phyloP scores from a whole-genome alignment of 129 eudicot genomes.

The Flaveria trinervia region DNA sequence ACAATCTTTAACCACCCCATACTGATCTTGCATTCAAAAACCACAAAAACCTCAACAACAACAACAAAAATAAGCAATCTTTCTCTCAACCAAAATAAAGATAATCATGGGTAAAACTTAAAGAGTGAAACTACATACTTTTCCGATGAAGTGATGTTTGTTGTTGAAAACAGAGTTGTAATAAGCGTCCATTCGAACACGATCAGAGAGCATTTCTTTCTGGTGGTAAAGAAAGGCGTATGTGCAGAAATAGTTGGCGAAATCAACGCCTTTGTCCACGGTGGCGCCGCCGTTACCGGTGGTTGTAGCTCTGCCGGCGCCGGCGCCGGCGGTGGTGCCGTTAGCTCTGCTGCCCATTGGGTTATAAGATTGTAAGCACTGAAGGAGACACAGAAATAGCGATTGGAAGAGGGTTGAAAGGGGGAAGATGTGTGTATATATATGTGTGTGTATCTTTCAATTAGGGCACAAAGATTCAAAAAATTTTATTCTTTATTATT shows the following conservation, averaged over 20 bases:
- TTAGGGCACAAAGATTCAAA: constrained; percentile 16
- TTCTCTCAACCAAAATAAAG: too few relatives aligned
- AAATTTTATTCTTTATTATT: too few relatives aligned
- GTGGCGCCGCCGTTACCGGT: constrained; percentile 34
- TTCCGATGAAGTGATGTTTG: constrained; percentile 63
- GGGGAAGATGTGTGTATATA: constrained; percentile 8
- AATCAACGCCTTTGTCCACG: constrained; percentile 91
- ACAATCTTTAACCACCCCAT: not conserved
- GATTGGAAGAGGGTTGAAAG: constrained; percentile 25
- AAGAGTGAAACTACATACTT: constrained; percentile 38
- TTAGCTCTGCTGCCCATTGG: constrained; percentile 47
- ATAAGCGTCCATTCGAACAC: constrained; percentile 96
- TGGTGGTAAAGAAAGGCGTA: constrained; percentile 98
- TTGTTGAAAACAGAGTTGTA: constrained; percentile 72
- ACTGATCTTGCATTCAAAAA: not conserved
- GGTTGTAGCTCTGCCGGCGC: not conserved
- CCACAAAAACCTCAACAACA: not conserved
- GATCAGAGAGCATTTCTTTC: constrained; percentile 97
- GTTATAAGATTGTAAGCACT: not conserved
- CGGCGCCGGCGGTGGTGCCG: constrained; percentile 35
- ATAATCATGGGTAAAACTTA: too few relatives aligned
- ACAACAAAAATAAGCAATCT: not conserved
- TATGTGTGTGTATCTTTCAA: not conserved
- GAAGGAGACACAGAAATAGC: constrained; percentile 30
- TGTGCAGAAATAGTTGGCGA: constrained; percentile 97